These are phyloP conservation scores for Lepidium aucheri DNA, from an alignment of 345 rosid genomes.

Conservation along the genomic window DNA sequence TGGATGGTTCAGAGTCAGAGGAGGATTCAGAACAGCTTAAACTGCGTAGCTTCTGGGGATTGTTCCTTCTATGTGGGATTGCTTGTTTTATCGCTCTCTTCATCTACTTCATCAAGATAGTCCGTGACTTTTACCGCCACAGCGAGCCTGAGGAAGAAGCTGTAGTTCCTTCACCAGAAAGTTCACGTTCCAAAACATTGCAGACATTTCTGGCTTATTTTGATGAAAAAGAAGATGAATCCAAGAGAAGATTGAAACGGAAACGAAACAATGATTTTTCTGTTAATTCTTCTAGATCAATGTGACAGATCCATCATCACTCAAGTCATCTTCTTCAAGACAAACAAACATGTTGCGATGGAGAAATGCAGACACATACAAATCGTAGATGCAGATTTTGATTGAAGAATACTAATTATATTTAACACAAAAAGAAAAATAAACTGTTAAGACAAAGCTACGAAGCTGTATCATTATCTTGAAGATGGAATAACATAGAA, in stretches of 20 bases:
- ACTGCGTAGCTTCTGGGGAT: conserved; percentile 72
- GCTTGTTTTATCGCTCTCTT: conserved; percentile 52
- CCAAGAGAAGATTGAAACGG: conserved; percentile 46
- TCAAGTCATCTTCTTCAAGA: not conserved
- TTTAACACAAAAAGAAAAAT: not conserved
- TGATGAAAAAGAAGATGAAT: conserved; percentile 50
- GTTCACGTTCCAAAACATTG: conserved; percentile 41
- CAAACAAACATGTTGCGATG: not conserved
- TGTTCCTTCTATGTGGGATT: conserved; percentile 69
- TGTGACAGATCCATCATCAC: conserved; percentile 1
- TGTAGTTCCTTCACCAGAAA: conserved; percentile 20
- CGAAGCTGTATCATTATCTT: not conserved
- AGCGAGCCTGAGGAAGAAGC: conserved; percentile 25
- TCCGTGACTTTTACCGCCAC: conserved; percentile 42
- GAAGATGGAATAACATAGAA: not conserved
- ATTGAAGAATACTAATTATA: not conserved
- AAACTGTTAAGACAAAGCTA: conserved; percentile 1
- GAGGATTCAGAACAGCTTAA: conserved; percentile 56
- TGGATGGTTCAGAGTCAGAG: conserved; percentile 16
- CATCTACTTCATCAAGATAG: conserved; percentile 41
- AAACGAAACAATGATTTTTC: conserved; percentile 39
- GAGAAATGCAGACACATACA: not conserved
- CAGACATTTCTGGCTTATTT: conserved; percentile 58
- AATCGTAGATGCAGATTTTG: conserved; percentile 9
- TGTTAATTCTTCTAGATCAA: conserved; percentile 15